Conservation (phyloP, 495 filamentous ascomycete genomes). For the Lasiosphaeria ovina region DNA sequence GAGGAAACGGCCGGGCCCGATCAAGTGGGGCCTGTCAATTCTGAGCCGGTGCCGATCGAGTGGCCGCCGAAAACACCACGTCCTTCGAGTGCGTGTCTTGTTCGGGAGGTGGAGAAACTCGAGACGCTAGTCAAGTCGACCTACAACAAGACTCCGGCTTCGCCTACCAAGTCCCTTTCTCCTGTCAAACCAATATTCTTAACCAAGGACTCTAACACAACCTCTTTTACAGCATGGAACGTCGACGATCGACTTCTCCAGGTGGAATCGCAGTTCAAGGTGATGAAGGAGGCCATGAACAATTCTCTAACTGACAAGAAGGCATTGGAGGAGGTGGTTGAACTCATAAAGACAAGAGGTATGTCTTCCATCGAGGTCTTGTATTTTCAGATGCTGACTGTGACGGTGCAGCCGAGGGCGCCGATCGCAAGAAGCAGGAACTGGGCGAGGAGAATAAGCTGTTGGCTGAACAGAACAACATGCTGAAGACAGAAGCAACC, state of each 20-base stretch:
- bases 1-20: constrained; percentile 15
- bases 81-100: constrained; percentile 4
- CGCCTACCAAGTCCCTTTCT: constrained; percentile 33
- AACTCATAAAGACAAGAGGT: constrained; percentile 72
- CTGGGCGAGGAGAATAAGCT: constrained; percentile 54
- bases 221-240: constrained; percentile 65
- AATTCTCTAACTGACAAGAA: constrained; percentile 59
- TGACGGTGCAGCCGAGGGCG: constrained; percentile 54
- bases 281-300: constrained; percentile 61
- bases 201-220: constrained; percentile 66
- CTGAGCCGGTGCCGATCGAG: not conserved
- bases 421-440: constrained; percentile 60
- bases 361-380: constrained; percentile 28
- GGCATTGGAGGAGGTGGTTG: constrained; percentile 64
- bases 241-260: constrained; percentile 62
- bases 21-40: constrained; percentile 12
- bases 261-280: constrained; percentile 61
- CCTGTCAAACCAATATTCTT: constrained; percentile 55
- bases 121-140: constrained; percentile 23
- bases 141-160: constrained; percentile 16
- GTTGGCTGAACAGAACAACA: constrained; percentile 53
- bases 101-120: constrained; percentile 16
- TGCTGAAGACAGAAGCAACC: constrained; percentile 59
- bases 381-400: not conserved
- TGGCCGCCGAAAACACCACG: constrained; percentile 20